Evolutionary conservation across 1,284 basidiomycete species (phyloP).

Genomic region (Microbotryomycetes sp.): DNA sequence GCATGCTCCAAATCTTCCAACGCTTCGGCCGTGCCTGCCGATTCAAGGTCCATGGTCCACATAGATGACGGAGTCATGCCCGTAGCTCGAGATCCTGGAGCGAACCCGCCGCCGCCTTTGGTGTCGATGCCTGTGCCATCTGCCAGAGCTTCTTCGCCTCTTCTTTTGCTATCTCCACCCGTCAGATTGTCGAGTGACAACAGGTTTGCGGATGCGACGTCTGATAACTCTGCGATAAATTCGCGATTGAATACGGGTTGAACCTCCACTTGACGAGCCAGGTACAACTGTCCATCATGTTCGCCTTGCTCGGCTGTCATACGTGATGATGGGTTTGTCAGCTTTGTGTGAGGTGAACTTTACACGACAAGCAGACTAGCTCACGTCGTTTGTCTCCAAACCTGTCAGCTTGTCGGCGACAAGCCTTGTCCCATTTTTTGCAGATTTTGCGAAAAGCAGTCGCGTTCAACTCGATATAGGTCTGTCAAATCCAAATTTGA

Average conservation of each 20-base stretch:
- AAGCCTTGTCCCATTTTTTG: conserved; percentile 93
- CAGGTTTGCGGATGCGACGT: conserved; percentile 84
- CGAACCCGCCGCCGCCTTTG: background rate
- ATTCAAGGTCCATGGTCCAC: conserved; percentile 34
- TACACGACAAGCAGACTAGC: background rate
- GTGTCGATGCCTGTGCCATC: conserved; percentile 53
- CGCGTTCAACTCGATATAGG: conserved; percentile 97
- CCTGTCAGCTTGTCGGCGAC: conserved; percentile 29
- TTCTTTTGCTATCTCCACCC: conserved; percentile 36
- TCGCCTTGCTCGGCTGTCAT: conserved; percentile 67
- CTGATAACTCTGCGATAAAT: conserved; percentile 92
- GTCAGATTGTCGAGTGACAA: conserved; percentile 73
- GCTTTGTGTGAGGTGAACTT: background rate
- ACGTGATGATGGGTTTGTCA: background rate
- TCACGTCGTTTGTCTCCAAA: conserved; percentile 29
- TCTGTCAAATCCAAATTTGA: conserved; percentile 48
- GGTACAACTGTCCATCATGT: conserved; percentile 88
- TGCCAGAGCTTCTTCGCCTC: conserved; percentile 56
- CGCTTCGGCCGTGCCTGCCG: conserved; percentile 44
- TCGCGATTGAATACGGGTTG: conserved; percentile 97
- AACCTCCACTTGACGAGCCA: conserved; percentile 94
- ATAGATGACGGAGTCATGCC: conserved; percentile 12
- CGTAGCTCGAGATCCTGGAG: too few species aligned
- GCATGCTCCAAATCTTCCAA: conserved; percentile 83
- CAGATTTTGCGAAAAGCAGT: conserved; percentile 91